A percentile compares a stretch with the other conserved stretches of the same genome.
Conservation (phyloP, 2,329 filamentous ascomycete species). For the Pleoardoris graminearum region DNA sequence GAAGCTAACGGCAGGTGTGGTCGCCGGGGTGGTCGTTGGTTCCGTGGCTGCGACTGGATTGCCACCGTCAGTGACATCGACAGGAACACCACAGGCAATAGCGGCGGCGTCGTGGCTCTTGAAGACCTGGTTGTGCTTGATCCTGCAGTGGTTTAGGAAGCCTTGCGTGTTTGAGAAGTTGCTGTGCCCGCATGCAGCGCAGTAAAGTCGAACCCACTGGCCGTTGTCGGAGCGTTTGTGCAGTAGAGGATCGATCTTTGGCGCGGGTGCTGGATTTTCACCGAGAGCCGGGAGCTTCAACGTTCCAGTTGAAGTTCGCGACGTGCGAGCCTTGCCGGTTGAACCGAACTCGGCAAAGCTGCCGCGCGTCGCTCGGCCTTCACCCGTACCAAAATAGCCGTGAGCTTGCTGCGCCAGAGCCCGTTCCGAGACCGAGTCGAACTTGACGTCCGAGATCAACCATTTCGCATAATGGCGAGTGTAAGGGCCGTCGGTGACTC, state of each 20-base stretch:
- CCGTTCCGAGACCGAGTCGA: slow-evolving; percentile 62
- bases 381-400: slow-evolving; percentile 49
- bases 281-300: slow-evolving; percentile 48
- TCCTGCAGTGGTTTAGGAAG: slow-evolving; percentile 99
- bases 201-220: slow-evolving; percentile 85
- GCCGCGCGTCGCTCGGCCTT: slow-evolving; percentile 80
- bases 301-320: slow-evolving; percentile 60
- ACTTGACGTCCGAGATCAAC: slow-evolving; percentile 85
- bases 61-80: slow-evolving; percentile 67
- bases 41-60: slow-evolving; percentile 40
- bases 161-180: slow-evolving; percentile 97
- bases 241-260: slow-evolving; percentile 77
- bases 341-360: slow-evolving; percentile 63
- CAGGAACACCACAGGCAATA: slow-evolving; percentile 78
- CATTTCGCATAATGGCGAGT: slow-evolving; percentile 93
- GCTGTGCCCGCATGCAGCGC: slow-evolving; percentile 80
- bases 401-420: slow-evolving; percentile 41
- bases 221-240: slow-evolving; percentile 82
- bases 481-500: slow-evolving; percentile 89
- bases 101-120: slow-evolving; percentile 96
- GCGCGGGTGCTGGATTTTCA: slow-evolving; percentile 53
- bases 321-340: slow-evolving; percentile 58
- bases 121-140: slow-evolving; percentile 89
- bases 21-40: slow-evolving; percentile 30
- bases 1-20: slow-evolving; percentile 36